Base-by-base conservation (phyloP, 768 basidiomycete genomes). In the Fomitopsis serialis region DNA sequence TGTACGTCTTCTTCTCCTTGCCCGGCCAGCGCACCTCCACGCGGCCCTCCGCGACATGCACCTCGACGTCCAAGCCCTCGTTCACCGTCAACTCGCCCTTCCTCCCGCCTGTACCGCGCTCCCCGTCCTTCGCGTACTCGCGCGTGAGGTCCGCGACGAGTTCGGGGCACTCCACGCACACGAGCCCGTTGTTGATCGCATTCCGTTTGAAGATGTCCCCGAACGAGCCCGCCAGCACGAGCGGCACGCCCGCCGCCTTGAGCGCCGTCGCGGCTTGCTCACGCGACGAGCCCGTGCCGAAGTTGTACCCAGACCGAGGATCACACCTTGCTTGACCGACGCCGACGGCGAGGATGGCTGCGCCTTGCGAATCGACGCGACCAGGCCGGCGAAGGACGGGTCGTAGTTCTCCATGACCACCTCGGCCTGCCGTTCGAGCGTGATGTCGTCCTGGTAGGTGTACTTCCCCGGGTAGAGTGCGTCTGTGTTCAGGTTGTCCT, bases 361-460 rank as follows among this genome's bases (percentile, higher is more conserved):
- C 40, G 62, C 55, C 42, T 63, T 56, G 15, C 74, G 67, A 15
- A 89, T 69, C 11, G 78, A 71, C 2, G 81, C 78, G 35, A 90
- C 85, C 50, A 82, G 80, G 1, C 74, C 49, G 12, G 96, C 89
- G 67, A 98, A 98, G 0, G 77, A 70, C 0, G 92, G 86, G 63
- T 99, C 96, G 69, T 99, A 98, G 74, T 98, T 99, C 74, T 99
- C 96, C 95, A 98, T 98, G 37, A 98, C 96, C 21, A 98, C 89
- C 63, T 97, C 83, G 2, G 93, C 95, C 68, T 98, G 97, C 25
- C 85, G 82, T 56, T 85, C 87, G 34, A 93, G 92, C 1, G 96
- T 98, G 68, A 99, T 97, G 64, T 98, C 97, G 67, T 99, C 97
- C 70, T 97, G 94, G 70, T 99, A 99, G 6, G 96, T 99, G 70